These are phyloP conservation scores for Arthrinium phaeospermum DNA, from an alignment of 2,329 filamentous ascomycete genomes.

Conservation along the genomic window DNA sequence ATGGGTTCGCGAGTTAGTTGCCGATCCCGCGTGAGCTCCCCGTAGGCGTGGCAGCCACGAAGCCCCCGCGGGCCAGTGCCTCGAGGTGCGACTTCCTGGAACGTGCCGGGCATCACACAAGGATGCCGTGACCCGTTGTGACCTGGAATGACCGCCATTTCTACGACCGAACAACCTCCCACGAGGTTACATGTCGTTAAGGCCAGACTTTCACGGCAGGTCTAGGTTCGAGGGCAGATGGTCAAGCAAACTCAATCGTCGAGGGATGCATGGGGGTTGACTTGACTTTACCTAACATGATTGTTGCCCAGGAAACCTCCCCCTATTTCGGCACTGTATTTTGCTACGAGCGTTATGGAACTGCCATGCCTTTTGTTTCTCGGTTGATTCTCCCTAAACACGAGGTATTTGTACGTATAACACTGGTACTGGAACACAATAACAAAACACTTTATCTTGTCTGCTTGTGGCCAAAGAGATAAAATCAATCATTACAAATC, in stretches of 20 bases:
- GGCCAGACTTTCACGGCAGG: not conserved
- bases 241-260: not conserved
- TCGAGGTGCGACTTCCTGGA: not conserved
- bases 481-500: not conserved
- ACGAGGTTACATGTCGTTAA: not conserved
- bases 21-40: not conserved
- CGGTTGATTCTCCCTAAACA: not conserved
- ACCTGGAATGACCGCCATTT: not conserved
- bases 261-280: not conserved
- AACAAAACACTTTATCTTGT: not conserved
- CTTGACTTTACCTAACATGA: not conserved
- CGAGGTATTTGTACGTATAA: not conserved
- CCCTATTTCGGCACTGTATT: not conserved
- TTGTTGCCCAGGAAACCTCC: not conserved
- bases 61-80: not conserved
- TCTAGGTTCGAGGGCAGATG: not conserved
- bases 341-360: not conserved
- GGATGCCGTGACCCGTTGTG: constrained; percentile 11
- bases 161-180: not conserved
- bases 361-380: not conserved
- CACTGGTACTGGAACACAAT: not conserved
- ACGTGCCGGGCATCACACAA: constrained; percentile 12
- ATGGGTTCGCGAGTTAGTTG: not conserved
- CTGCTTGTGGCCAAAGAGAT: not conserved
- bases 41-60: not conserved